Percentiles rank a stretch among this genome's conserved stretches.
Conservation (phyloP, 140 eudicot genomes). For the Senecio squalidus region DNA sequence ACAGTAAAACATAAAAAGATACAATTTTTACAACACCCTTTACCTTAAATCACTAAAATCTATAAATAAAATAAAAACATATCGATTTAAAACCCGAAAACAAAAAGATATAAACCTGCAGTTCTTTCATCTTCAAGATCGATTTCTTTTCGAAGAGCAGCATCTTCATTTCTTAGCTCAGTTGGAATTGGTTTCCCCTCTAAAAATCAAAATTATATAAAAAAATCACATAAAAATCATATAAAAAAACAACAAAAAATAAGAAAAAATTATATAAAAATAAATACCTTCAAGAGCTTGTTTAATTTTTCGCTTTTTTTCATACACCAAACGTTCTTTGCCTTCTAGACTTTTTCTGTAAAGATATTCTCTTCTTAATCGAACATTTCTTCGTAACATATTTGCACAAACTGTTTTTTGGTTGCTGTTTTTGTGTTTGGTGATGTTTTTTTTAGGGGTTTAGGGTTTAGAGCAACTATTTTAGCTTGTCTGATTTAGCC, state of each 20-base stretch:
- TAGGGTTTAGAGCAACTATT: no score
- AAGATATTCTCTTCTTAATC: conserved; percentile 83
- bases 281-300: conserved; percentile 73
- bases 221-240: background rate
- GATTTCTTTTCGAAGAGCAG: conserved; percentile 86
- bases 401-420: no score
- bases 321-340: conserved; percentile 83
- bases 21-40: no score
- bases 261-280: background rate
- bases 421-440: no score
- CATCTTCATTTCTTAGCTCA: conserved; percentile 90
- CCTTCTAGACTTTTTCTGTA: conserved; percentile 90
- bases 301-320: conserved; percentile 88
- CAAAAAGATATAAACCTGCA: conserved; percentile 33
- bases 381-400: conserved; percentile 54
- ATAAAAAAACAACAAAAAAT: background rate
- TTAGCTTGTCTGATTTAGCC: no score
- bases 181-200: conserved; percentile 99
- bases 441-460: no score
- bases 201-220: background rate
- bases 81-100: background rate
- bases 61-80: no score
- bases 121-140: conserved; percentile 89
- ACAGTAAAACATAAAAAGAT: no score
- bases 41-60: no score